A percentile compares a stretch with the other conserved stretches of the same genome.
These are phyloP conservation scores for Peronospora farinosa DNA, from an alignment of 352 stramenopile species.

Conservation along the genomic window DNA sequence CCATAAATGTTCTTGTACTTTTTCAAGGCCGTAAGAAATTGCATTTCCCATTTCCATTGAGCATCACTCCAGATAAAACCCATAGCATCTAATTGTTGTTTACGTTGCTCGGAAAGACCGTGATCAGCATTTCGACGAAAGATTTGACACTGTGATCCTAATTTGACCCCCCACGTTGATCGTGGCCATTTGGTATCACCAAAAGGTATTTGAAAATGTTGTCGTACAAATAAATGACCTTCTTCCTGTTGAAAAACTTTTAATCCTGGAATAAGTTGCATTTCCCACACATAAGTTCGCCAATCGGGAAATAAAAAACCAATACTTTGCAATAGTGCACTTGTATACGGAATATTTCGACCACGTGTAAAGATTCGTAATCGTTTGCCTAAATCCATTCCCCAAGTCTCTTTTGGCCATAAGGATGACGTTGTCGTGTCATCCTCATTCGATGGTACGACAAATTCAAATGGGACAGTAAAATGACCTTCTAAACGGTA, in stretches of 20 bases:
- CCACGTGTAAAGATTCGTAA: slow-evolving; percentile 56
- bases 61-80: slow-evolving; percentile 65
- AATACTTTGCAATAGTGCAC: slow-evolving; percentile 45
- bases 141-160: slow-evolving; percentile 88
- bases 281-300: slow-evolving; percentile 63
- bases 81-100: slow-evolving; percentile 46
- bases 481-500: slow-evolving; percentile 61
- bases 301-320: slow-evolving; percentile 66
- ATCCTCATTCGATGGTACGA: slow-evolving; percentile 25
- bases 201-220: slow-evolving; percentile 81
- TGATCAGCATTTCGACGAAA: slow-evolving; percentile 51
- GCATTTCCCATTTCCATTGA: slow-evolving; percentile 62
- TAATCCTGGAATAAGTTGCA: slow-evolving; percentile 72
- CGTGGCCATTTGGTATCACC: slow-evolving; percentile 73
- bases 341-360: slow-evolving; percentile 54
- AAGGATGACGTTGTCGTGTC: background rate
- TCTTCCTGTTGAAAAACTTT: slow-evolving; percentile 74
- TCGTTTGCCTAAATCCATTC: slow-evolving; percentile 43
- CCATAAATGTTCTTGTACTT: slow-evolving; percentile 76
- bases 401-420: slow-evolving; percentile 49
- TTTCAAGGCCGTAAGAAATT: slow-evolving; percentile 60
- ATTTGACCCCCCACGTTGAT: slow-evolving; percentile 80
- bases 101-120: slow-evolving; percentile 23
- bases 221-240: slow-evolving; percentile 89
- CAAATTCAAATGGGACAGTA: slow-evolving; percentile 52